Base-by-base conservation (phyloP, 1,284 basidiomycete genomes). In the Fistulinella cinereoalba region DNA sequence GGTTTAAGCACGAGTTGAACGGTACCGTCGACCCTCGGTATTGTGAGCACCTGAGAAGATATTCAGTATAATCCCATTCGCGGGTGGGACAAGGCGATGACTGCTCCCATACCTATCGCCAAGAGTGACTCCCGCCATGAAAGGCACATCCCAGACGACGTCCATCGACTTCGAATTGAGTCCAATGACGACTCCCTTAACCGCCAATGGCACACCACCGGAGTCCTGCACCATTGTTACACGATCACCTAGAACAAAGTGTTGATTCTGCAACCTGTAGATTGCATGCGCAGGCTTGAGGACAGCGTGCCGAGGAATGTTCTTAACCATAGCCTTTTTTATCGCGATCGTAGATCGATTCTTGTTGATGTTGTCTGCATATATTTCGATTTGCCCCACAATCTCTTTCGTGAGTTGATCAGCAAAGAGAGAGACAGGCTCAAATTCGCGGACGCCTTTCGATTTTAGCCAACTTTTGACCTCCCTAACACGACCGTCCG, bases 201-300 rank as follows among this genome's bases (percentile, higher is more conserved):
- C 88, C 3, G 86, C 85, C 10, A 98, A 75, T 0, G 95, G 94
- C 0, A 99, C 93, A 21, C 86, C 85, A n/a, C 96, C 96, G 0
- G 90, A 85, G 65, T 99, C 96, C 56, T 92, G 86, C 2, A 97
- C 93, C 86, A 96, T 96, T 23, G 90, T 88, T 31, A 98, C 94
- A 12, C 97, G 81, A 68, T 99, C 96, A n/a, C 96, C 96, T 3
- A 98, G 77, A 1, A 76, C 72, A 62, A 98, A 99, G n/a, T 70
- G 73, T 68, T 99, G 97, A 44, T 88, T 88, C 58, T 94, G 92
- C 12, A 99, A 75, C 18, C 94, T 85, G 65, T 93, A 95, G 5
- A 88, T 76, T 1, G 93, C 86, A 69, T 99, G 94, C 3, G 85
- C 75, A 6, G 97, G 97, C 67, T 98, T 98, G 51, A 99, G 79